A percentile compares a stretch with the other conserved stretches of the same genome.
These are phyloP conservation scores for Pseudogymnoascus sp. DNA, from an alignment of 2,329 filamentous ascomycete species.

Conservation along the genomic window DNA sequence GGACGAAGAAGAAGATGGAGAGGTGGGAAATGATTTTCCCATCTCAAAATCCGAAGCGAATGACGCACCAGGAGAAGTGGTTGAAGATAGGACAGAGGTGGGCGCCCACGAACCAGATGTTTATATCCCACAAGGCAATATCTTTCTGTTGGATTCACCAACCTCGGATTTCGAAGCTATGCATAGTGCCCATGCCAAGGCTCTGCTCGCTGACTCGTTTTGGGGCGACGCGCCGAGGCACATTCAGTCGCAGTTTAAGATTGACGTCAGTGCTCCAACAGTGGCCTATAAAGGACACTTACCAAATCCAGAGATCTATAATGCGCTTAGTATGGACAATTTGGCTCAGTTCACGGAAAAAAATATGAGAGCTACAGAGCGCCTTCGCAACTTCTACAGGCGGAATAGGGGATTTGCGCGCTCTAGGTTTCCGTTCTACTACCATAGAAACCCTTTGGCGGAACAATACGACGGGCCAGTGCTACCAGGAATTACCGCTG, in stretches of 20 bases:
- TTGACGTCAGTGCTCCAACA: not conserved
- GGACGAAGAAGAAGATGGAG: constrained; percentile 7
- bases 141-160: not conserved
- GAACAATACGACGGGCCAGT: constrained; percentile 6
- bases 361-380: not conserved
- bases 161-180: not conserved
- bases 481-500: not conserved
- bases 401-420: not conserved
- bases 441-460: not conserved
- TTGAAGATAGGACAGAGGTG: constrained; percentile 16
- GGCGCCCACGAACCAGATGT: not conserved
- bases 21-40: not conserved
- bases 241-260: not conserved
- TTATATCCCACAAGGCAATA: not conserved
- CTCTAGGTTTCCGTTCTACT: not conserved
- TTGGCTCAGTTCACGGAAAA: not conserved
- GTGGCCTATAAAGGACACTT: not conserved
- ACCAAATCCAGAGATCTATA: not conserved
- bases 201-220: not conserved
- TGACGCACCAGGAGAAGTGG: constrained; percentile 17
- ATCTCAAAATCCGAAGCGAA: constrained; percentile 14
- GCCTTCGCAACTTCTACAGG: not conserved
- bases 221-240: not conserved
- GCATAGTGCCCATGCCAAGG: not conserved
- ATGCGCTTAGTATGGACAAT: not conserved